Conservation (phyloP, 345 rosid genomes). For the Sonneratia caseolaris region DNA sequence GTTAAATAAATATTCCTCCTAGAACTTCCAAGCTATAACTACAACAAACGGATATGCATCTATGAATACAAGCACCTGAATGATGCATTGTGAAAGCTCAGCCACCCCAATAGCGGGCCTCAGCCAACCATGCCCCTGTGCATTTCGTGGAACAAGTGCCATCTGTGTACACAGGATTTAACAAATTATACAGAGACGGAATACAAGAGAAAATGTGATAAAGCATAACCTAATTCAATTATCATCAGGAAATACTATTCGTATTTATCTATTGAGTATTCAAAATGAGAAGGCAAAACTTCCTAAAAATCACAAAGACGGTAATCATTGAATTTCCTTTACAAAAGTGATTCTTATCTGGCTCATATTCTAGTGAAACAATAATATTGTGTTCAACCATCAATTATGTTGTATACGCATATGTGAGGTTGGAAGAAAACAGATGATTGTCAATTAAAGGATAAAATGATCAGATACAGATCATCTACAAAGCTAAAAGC, state of each 20-base stretch:
- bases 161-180: conserved; percentile 43
- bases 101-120: conserved; percentile 93
- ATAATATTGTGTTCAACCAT: neutral
- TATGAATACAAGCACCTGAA: conserved; percentile 51
- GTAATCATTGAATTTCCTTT: neutral
- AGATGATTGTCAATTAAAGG: neutral
- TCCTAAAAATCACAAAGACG: neutral
- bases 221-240: neutral
- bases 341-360: neutral
- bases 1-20: neutral
- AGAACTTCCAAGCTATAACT: too few species aligned
- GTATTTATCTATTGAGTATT: neutral
- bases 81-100: conserved; percentile 93
- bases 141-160: conserved; percentile 83
- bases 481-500: neutral
- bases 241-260: neutral
- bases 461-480: neutral
- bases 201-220: neutral
- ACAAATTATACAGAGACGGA: neutral
- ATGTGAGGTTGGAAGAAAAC: too few species aligned
- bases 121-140: conserved; percentile 97
- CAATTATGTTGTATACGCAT: too few species aligned
- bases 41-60: neutral
- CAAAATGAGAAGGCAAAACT: neutral
- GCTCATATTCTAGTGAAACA: neutral